Evolutionary conservation across 129 eudicot genomes (phyloP).

Genomic region (Kitagawia praeruptora): DNA sequence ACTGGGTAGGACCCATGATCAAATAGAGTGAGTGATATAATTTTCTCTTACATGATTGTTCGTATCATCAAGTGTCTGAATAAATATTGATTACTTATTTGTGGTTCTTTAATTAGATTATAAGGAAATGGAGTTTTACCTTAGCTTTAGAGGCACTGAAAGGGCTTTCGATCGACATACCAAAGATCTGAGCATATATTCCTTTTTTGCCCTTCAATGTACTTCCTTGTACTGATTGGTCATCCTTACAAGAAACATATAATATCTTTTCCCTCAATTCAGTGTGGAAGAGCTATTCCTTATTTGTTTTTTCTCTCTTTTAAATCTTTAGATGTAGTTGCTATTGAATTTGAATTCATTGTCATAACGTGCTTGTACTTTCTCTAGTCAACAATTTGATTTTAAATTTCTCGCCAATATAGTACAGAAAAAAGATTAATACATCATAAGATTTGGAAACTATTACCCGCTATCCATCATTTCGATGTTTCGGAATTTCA

Average conservation of each 20-base stretch:
- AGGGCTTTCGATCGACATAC: not conserved
- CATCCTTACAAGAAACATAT: not conserved
- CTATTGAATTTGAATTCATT: not conserved
- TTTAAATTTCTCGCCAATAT: not conserved
- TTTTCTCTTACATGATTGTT: not conserved
- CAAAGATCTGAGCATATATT: not conserved
- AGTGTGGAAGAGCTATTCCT: not conserved
- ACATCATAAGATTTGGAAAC: not conserved
- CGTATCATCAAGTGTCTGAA: not conserved
- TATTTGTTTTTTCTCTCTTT: no score
- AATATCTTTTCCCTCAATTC: not conserved
- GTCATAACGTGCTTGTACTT: not conserved
- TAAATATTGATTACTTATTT: not conserved
- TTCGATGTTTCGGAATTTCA: not conserved
- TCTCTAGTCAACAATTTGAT: not conserved
- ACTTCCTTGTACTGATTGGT: not conserved
- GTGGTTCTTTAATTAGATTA: not conserved
- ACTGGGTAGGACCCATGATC: not conserved
- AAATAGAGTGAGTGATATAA: not conserved
- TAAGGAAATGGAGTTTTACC: not conserved
- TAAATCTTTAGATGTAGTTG: not conserved
- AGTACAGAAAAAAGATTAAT: not conserved
- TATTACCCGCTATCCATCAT: not conserved
- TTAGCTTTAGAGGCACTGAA: not conserved
- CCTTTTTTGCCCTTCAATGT: not conserved